Conservation (phyloP, 768 basidiomycete genomes). For the Tubosaeta sp. region DNA sequence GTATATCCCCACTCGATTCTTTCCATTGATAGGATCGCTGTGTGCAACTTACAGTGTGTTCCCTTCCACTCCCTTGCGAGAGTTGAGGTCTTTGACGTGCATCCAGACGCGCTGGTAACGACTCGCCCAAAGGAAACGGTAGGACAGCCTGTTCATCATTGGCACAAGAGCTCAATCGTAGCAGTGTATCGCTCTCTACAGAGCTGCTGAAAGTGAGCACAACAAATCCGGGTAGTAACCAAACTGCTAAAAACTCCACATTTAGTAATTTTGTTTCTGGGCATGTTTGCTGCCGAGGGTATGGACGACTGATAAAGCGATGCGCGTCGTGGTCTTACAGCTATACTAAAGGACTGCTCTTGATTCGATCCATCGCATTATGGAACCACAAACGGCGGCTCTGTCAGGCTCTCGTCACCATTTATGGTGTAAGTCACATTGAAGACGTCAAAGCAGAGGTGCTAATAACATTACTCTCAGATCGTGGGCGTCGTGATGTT, state of each 20-base stretch:
- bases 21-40: slow-evolving; percentile 2
- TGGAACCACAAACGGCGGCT: slow-evolving; percentile 2
- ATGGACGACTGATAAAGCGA: neutral
- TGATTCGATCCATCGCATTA: slow-evolving; percentile 10
- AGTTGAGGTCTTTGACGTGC: neutral
- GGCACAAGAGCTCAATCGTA: neutral
- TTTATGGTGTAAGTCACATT: neutral
- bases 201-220: slow-evolving; percentile 4
- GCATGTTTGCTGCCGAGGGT: slow-evolving; percentile 10
- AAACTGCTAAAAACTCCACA: neutral
- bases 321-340: neutral
- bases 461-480: neutral
- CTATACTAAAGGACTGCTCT: slow-evolving; percentile 3
- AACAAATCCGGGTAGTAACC: neutral
- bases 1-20: slow-evolving; percentile 10
- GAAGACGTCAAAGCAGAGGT: neutral
- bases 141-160: neutral
- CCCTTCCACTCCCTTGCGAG: neutral
- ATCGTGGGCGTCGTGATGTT: slow-evolving; percentile 1
- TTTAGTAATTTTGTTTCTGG: slow-evolving; percentile 5
- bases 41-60: slow-evolving; percentile 7
- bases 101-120: neutral
- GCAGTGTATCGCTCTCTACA: slow-evolving; percentile 9
- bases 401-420: neutral
- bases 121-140: neutral